Evolutionary conservation across 257 asterid genomes (phyloP).

Genomic region (Cynanchum wilfordii): DNA sequence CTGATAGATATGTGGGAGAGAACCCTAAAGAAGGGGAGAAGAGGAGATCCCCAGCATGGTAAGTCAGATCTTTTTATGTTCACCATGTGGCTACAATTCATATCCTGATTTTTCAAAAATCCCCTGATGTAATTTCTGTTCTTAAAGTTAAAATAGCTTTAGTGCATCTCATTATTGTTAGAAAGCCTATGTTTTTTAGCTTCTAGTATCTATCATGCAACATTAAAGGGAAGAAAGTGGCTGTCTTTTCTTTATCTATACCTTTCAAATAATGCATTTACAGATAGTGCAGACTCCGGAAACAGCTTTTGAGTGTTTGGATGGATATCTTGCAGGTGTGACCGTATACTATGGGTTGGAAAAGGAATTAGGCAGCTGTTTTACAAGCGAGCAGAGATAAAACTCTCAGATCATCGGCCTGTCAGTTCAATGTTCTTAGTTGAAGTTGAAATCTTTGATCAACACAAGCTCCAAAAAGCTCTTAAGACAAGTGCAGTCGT

Average conservation of each 20-base stretch:
- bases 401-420: conserved; percentile 83
- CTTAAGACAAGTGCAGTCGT: conserved; percentile 62
- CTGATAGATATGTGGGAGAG: conserved; percentile 67
- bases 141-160: not conserved
- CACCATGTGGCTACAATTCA: not conserved
- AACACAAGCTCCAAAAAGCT: conserved; percentile 71
- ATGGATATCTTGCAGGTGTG: conserved; percentile 58
- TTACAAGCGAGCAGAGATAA: conserved; percentile 59
- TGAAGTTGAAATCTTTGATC: conserved; percentile 78
- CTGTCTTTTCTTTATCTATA: not conserved
- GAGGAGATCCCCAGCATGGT: conserved; percentile 96
- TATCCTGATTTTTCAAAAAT: not conserved
- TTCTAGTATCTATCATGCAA: not conserved
- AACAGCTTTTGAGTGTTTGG: not conserved
- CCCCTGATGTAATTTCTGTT: not conserved
- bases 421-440: conserved; percentile 63
- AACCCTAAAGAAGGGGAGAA: conserved; percentile 76
- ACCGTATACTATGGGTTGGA: conserved; percentile 86
- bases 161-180: not conserved
- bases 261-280: not conserved
- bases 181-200: not conserved
- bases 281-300: not conserved
- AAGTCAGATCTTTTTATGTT: conserved; percentile 16
- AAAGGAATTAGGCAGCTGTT: conserved; percentile 73
- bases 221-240: not conserved